Evolutionary conservation across 306 rosid species (phyloP).

Genomic region (Glycine tomentella): DNA sequence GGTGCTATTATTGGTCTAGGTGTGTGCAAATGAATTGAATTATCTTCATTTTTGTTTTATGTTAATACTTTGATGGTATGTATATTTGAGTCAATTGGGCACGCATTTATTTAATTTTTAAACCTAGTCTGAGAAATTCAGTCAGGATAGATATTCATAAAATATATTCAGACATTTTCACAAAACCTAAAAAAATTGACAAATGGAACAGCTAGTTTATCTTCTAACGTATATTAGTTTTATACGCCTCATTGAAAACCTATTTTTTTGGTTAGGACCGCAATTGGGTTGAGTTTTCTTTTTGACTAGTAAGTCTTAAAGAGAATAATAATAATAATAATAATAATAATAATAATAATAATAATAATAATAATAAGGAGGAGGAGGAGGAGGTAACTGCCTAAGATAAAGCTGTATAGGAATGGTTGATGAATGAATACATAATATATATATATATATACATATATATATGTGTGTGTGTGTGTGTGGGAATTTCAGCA

Average conservation of each 20-base stretch:
- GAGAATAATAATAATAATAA: no score
- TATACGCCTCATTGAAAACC: neutral
- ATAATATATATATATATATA: no score
- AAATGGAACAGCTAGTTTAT: neutral
- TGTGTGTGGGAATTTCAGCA: neutral
- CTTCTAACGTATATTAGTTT: neutral
- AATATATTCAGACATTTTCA: neutral
- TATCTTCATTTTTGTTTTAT: no score
- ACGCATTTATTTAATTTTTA: neutral
- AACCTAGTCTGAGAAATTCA: neutral
- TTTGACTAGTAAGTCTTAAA: constrained; percentile 24
- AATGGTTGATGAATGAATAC: no score
- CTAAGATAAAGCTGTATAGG: no score
- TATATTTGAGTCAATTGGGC: no score
- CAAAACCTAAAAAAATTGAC: neutral
- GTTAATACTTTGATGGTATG: no score
- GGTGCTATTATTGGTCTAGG: no score
- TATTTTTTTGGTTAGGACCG: constrained; percentile 12
- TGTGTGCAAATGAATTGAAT: no score
- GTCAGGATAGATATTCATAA: neutral
- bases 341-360: no score
- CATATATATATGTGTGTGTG: no score
- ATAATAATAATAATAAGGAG: no score
- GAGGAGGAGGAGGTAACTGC: neutral
- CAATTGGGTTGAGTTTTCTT: neutral